Conservation (phyloP, 495 filamentous ascomycete species). For the Parmelia sp. region DNA sequence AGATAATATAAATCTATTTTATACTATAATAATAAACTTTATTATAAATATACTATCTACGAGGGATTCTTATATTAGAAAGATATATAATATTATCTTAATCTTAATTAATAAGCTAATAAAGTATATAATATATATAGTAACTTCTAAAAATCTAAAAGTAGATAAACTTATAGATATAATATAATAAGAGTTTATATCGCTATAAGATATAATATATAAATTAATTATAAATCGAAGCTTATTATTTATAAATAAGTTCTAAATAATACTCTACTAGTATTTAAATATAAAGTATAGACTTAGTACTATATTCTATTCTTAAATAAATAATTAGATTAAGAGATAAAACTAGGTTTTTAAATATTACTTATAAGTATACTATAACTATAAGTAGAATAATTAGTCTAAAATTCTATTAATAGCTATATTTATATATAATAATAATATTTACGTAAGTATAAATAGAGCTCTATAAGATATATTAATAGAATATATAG, state of each 20-base stretch:
- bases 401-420: conserved; percentile 10
- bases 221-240: neutral
- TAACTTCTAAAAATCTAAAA: neutral
- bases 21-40: neutral
- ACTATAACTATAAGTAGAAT: conserved; percentile 24
- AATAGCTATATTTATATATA: neutral
- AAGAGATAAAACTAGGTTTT: conserved; percentile 21
- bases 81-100: no score
- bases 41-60: neutral
- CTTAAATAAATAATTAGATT: neutral
- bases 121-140: no score
- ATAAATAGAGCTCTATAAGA: neutral
- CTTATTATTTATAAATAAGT: neutral
- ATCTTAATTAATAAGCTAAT: no score
- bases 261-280: neutral
- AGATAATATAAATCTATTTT: neutral
- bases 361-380: conserved; percentile 24
- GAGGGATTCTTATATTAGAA: neutral
- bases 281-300: neutral
- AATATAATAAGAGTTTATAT: neutral
- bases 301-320: neutral
- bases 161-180: neutral
- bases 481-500: neutral
- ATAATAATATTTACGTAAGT: neutral
- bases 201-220: neutral